A percentile compares a stretch with the other conserved stretches of the same genome.
Evolutionary conservation across 768 basidiomycete genomes (phyloP).

Genomic region (Lactarius sp.): DNA sequence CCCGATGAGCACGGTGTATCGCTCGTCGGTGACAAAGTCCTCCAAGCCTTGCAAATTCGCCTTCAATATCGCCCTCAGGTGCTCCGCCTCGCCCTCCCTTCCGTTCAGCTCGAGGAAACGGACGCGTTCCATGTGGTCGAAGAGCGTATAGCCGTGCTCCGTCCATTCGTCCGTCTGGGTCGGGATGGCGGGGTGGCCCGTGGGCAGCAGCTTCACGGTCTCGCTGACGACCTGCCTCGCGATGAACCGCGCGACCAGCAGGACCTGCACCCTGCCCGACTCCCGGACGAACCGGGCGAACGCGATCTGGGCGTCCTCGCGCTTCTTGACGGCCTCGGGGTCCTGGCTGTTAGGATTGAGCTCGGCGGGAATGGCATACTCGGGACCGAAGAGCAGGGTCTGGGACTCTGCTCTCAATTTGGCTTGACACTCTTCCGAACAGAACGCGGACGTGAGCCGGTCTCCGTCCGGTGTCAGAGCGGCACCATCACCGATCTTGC

Average conservation of each 20-base stretch:
- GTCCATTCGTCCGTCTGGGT: conserved; percentile 34
- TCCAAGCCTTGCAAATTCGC: conserved; percentile 68
- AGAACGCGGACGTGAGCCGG: conserved; percentile 58
- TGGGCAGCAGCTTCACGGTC: conserved; percentile 48
- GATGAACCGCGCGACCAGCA: conserved; percentile 67
- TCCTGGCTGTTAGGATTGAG: conserved; percentile 33
- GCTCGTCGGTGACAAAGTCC: conserved; percentile 60
- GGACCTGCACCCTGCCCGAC: conserved; percentile 41
- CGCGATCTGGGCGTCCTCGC: conserved; percentile 54
- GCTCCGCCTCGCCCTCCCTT: conserved; percentile 43
- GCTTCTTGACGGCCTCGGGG: conserved; percentile 37
- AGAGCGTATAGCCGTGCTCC: conserved; percentile 53
- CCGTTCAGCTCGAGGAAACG: conserved; percentile 57
- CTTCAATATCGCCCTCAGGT: conserved; percentile 52
- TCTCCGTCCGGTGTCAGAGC: conserved; percentile 46
- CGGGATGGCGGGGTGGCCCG: conserved; percentile 22
- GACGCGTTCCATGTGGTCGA: conserved; percentile 74
- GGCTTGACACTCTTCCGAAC: conserved; percentile 62
- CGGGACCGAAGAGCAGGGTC: conserved; percentile 64
- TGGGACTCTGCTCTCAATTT: conserved; percentile 56
- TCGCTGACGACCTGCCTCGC: conserved; percentile 67
- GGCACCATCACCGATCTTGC: conserved; percentile 44
- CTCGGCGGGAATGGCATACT: conserved; percentile 50
- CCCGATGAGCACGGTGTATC: conserved; percentile 54
- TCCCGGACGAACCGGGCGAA: conserved; percentile 54